Conservation (phyloP, 129 eudicot species). For the Flaveria brownii region DNA sequence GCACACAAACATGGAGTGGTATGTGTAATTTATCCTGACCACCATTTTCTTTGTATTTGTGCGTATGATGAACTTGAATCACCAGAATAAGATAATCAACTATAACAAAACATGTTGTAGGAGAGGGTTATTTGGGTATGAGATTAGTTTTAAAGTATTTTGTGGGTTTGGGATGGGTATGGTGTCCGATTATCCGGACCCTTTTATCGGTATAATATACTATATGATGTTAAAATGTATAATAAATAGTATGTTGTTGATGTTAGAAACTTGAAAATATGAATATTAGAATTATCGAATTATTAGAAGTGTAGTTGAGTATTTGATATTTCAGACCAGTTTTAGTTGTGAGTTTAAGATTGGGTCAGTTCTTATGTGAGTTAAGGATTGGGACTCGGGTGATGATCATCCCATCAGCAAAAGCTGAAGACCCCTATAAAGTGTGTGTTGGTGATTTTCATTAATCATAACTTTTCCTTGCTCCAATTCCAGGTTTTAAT, state of each 20-base stretch:
- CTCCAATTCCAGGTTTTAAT: slow-evolving; percentile 64
- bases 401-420: neutral
- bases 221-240: neutral
- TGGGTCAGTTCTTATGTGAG: no score
- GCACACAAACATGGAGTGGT: slow-evolving; percentile 99
- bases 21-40: slow-evolving; percentile 25
- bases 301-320: neutral
- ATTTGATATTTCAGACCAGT: neutral
- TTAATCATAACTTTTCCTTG: neutral
- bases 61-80: neutral
- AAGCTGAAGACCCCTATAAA: neutral
- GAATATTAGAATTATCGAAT: neutral
- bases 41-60: neutral
- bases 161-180: neutral
- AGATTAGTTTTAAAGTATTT: neutral
- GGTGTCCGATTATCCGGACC: neutral
- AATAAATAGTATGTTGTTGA: neutral
- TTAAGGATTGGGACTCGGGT: neutral
- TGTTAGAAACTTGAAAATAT: neutral
- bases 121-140: neutral
- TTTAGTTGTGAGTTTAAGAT: neutral
- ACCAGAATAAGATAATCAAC: neutral
- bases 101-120: slow-evolving; percentile 5
- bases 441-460: neutral
- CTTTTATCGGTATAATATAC: neutral